phyloP scores from a whole-genome alignment of 2,329 filamentous ascomycete genomes.

The Neofusicoccum sp. region DNA sequence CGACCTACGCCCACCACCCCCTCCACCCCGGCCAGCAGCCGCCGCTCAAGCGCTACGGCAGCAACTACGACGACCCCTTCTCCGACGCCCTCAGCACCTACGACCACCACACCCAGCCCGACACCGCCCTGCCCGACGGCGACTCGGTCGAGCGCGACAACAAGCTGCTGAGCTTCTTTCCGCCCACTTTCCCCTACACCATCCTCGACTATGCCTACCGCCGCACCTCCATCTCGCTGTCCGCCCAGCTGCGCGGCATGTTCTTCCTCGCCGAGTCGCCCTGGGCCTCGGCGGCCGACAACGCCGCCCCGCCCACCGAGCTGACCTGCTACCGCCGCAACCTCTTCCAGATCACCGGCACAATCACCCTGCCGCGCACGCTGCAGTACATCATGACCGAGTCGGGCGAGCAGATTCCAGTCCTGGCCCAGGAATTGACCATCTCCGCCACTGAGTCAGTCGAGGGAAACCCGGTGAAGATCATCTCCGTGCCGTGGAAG shows the following conservation, averaged over 20 bases:
- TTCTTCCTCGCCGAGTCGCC: constrained; percentile 83
- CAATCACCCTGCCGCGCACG: constrained; percentile 74
- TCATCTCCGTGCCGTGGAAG: constrained; percentile 98
- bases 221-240: constrained; percentile 63
- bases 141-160: constrained; percentile 64
- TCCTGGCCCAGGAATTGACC: constrained; percentile 78
- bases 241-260: constrained; percentile 81
- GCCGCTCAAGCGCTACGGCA: constrained; percentile 48
- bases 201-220: constrained; percentile 66
- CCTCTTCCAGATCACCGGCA: constrained; percentile 92
- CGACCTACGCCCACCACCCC: constrained; percentile 44
- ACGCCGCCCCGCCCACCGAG: constrained; percentile 64
- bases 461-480: constrained; percentile 84
- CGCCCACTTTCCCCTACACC: constrained; percentile 52
- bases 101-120: constrained; percentile 44
- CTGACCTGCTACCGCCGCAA: constrained; percentile 95
- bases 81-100: constrained; percentile 51
- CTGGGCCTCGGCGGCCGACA: constrained; percentile 58
- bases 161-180: constrained; percentile 52
- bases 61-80: constrained; percentile 51
- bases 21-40: constrained; percentile 38
- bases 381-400: constrained; percentile 80
- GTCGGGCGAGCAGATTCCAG: constrained; percentile 77
- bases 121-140: constrained; percentile 49
- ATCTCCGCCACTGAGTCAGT: constrained; percentile 94